Evolutionary conservation across 345 rosid species (phyloP).

Genomic region (Bruguiera gymnorhiza): DNA sequence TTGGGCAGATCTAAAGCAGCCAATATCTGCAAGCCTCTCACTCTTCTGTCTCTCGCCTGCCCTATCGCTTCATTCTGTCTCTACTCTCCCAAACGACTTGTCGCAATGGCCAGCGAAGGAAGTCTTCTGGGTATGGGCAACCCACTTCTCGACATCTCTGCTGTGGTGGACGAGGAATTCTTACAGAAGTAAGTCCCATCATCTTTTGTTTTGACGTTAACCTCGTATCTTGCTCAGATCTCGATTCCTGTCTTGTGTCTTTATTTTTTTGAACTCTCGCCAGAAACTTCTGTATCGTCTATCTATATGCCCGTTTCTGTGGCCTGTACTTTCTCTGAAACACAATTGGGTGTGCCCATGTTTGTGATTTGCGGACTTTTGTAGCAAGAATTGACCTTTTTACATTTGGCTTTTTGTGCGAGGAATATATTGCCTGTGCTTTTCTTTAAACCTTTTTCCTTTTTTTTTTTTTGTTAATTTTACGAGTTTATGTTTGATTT

Average conservation of each 20-base stretch:
- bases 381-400: background rate
- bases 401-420: background rate
- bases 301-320: too few species aligned
- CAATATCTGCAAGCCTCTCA: too few species aligned
- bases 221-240: background rate
- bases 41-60: background rate
- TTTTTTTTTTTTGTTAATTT: background rate
- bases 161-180: slow-evolving; percentile 88
- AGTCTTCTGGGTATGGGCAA: slow-evolving; percentile 90
- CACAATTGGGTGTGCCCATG: background rate
- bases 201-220: background rate
- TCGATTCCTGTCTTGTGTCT: background rate
- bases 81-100: background rate
- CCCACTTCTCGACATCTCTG: slow-evolving; percentile 96
- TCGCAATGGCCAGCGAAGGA: slow-evolving; percentile 56
- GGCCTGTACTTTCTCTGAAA: too few species aligned
- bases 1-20: too few species aligned
- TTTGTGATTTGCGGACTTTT: background rate
- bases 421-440: too few species aligned
- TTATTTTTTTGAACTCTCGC: background rate
- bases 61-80: background rate
- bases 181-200: slow-evolving; percentile 49
- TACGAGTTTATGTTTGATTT: background rate
- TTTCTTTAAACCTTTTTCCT: too few species aligned
- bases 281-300: background rate